phyloP scores from a whole-genome alignment of 1,284 basidiomycete genomes.

The Hortiboletus rubellus region DNA sequence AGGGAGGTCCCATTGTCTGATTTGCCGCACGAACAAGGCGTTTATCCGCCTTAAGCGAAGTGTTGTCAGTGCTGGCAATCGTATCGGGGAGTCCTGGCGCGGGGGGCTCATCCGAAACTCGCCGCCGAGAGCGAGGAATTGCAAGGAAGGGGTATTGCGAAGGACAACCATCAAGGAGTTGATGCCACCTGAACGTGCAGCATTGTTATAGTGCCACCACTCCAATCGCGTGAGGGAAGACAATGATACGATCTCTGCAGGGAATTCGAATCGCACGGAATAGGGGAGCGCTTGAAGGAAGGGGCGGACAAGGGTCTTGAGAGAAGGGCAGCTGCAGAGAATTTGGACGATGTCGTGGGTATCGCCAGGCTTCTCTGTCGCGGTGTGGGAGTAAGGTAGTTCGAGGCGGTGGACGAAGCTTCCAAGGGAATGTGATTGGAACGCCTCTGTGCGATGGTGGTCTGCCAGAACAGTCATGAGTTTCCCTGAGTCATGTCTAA shows the following conservation, averaged over 20 bases:
- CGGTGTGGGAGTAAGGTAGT: slow-evolving; percentile 56
- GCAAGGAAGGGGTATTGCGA: slow-evolving; percentile 50
- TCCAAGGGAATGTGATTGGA: slow-evolving; percentile 38
- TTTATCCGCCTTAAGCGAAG: slow-evolving; percentile 53
- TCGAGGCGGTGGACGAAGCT: slow-evolving; percentile 50
- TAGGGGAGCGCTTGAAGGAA: slow-evolving; percentile 27
- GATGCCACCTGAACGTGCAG: slow-evolving; percentile 62
- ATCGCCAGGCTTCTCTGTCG: slow-evolving; percentile 37
- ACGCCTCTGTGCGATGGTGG: slow-evolving; percentile 17
- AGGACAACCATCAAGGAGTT: slow-evolving; percentile 60
- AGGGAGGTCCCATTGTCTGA: slow-evolving; percentile 55
- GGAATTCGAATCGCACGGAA: slow-evolving; percentile 53
- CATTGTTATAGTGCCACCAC: slow-evolving; percentile 64
- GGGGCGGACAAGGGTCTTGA: slow-evolving; percentile 60
- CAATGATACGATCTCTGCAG: slow-evolving; percentile 46
- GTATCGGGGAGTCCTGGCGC: slow-evolving; percentile 27
- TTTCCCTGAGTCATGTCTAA: slow-evolving; percentile 35
- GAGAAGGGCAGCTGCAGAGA: slow-evolving; percentile 47
- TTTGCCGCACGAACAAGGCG: slow-evolving; percentile 49
- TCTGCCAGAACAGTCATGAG: slow-evolving; percentile 36
- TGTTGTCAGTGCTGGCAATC: slow-evolving; percentile 47
- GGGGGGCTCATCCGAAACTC: slow-evolving; percentile 38
- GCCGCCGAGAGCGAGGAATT: slow-evolving; percentile 60
- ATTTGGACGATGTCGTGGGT: slow-evolving; percentile 41
- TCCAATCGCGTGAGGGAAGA: slow-evolving; percentile 61